Conservation (phyloP, 371 early-diverging fungal genomes). For the Mortierella polycephala region DNA sequence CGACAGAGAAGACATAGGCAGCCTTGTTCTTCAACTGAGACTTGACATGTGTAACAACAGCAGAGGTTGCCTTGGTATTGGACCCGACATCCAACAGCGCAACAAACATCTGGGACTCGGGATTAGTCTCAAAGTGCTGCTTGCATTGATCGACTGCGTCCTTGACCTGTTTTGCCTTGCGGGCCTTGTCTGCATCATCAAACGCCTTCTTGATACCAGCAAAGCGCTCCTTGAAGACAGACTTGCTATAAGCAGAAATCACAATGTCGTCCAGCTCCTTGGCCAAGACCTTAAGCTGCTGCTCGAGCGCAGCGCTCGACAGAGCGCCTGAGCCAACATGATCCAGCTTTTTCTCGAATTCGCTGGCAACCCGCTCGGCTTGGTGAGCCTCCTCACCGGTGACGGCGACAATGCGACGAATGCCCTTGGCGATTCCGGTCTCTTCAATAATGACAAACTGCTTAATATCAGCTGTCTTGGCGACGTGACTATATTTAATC, state of each 20-base stretch:
- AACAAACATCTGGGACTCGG: constrained; percentile 70
- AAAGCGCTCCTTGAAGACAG: constrained; percentile 76
- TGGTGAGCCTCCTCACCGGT: constrained; percentile 92
- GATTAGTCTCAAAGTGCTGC: constrained; percentile 77
- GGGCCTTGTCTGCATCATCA: constrained; percentile 90
- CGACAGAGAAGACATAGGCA: constrained; percentile 84
- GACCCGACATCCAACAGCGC: constrained; percentile 73
- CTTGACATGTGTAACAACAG: constrained; percentile 85
- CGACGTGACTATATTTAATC: constrained; percentile 77
- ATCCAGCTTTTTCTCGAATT: constrained; percentile 71
- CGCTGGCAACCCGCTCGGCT: constrained; percentile 75
- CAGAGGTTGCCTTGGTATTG: constrained; percentile 79
- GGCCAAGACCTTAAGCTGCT: constrained; percentile 79
- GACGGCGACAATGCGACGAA: constrained; percentile 97
- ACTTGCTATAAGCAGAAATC: constrained; percentile 86
- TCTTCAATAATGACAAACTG: constrained; percentile 93
- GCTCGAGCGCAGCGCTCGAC: constrained; percentile 75
- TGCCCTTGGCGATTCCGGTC: constrained; percentile 95
- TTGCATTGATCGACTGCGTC: constrained; percentile 83
- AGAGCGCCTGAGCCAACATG: constrained; percentile 62
- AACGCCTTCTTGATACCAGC: constrained; percentile 81
- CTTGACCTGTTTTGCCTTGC: constrained; percentile 87
- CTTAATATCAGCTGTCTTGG: constrained; percentile 92
- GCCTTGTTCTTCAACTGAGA: constrained; percentile 80
- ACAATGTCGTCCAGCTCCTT: constrained; percentile 85